Base-by-base conservation (phyloP, 257 asterid species). In the Solanum microdontum region DNA sequence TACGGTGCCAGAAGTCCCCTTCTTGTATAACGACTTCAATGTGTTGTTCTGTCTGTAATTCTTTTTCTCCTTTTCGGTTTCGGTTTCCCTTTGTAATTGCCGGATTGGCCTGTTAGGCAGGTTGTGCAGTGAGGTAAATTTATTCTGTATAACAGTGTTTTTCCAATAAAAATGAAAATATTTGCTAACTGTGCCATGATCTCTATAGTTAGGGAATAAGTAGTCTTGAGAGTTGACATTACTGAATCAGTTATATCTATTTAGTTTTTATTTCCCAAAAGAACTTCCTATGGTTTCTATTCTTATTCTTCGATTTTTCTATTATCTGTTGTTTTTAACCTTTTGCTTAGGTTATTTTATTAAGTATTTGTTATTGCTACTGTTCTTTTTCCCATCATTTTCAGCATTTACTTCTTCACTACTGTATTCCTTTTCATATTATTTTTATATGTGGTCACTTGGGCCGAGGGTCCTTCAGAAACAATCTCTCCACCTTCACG, bases 1-100 rank as follows among this genome's bases (percentile, higher is more conserved):
- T 94, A 91, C 73, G 91, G 88, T 62, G 45, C 91, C 84, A 93
- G 95, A 90, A 87, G 92, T 88, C 92, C 98, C 76, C 86, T 91
- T 73, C 84, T 91, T 72, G 98, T 93, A 90, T 96, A 91, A 88
- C 75, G 17, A 60, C 36, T 87, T 28, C 28, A 28, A 48, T 17
- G 85, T 93, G 92, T 89, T 91, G 91, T 86, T 86, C 69, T 89
- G 88, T 89, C 92, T 90, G 92, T 92, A 89, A 87, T 88, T 88
- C 84, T 79, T 79, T 73, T 87, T 88, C 72, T 87, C 80, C 32
- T 70, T 86, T 87, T 85, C 87, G 88, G 89, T 84, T 60, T 89
- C 88, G 89, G 89, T 86, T 60, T 89, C 43, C 15, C 24, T 48
- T 48, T 88, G 82, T 86, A 75, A 75, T 84, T 91, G 88, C 88